phyloP scores from a whole-genome alignment of 345 rosid species.

The Euphorbia pulcherrima region DNA sequence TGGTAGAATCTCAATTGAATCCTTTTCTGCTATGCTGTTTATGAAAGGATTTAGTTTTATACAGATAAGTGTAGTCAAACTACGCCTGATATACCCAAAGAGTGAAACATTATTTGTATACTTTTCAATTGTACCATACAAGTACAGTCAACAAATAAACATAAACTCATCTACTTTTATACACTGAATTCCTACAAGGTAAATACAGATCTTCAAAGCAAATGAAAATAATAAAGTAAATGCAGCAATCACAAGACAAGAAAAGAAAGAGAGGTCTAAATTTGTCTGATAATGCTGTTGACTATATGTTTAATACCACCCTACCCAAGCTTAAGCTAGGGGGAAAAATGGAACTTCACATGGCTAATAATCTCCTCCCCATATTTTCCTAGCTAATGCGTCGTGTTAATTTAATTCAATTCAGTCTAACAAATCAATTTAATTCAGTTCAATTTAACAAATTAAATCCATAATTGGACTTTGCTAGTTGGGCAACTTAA shows the following conservation, averaged over 20 bases:
- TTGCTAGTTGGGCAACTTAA: conserved; percentile 4
- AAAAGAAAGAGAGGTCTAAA: conserved; percentile 43
- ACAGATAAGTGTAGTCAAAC: not conserved
- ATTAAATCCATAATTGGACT: conserved; percentile 14
- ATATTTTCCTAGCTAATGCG: not conserved
- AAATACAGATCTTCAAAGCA: conserved; percentile 2
- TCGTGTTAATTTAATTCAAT: no score
- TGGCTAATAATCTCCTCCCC: conserved; percentile 9
- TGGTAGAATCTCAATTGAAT: no score
- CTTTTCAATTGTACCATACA: conserved; percentile 24
- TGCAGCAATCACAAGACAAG: conserved; percentile 34
- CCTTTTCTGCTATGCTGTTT: not conserved
- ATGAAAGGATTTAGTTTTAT: no score
- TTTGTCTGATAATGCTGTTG: conserved; percentile 53
- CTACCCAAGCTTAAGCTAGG: conserved; percentile 27
- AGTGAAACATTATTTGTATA: conserved; percentile 8
- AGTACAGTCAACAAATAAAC: conserved; percentile 30
- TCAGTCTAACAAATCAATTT: no score
- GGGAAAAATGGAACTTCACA: conserved; percentile 15
- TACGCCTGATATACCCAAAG: not conserved
- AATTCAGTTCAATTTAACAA: no score
- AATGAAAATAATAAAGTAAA: not conserved
- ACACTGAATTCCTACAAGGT: conserved; percentile 8
- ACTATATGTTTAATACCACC: no score
- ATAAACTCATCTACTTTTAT: conserved; percentile 10